A percentile compares a stretch with the other conserved stretches of the same genome.
These are phyloP conservation scores for Fusarium virguliforme DNA, from an alignment of 2,329 filamentous ascomycete genomes.

Conservation along the genomic window DNA sequence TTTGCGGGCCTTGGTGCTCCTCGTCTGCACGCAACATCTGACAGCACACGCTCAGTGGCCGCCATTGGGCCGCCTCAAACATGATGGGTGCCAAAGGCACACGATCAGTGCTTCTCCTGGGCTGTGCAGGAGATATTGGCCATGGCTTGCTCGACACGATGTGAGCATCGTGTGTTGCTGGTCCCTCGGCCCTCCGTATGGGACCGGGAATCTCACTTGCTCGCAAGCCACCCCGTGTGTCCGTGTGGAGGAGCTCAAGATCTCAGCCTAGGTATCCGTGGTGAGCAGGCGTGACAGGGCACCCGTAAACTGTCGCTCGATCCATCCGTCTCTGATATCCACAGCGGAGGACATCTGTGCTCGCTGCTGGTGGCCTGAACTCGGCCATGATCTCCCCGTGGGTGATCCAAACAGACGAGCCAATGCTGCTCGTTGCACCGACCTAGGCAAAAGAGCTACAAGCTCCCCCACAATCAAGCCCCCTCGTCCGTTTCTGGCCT, in stretches of 20 bases:
- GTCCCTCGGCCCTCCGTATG: neutral
- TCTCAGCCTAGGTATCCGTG: neutral
- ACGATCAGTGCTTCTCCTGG: conserved; percentile 26
- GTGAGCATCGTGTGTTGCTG: conserved; percentile 20
- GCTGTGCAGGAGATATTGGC: conserved; percentile 8
- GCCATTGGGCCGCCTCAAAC: conserved; percentile 38
- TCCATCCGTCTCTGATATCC: conserved; percentile 26
- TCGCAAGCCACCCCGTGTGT: conserved; percentile 17
- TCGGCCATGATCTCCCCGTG: conserved; percentile 26
- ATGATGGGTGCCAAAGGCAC: conserved; percentile 23
- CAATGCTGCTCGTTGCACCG: conserved; percentile 32
- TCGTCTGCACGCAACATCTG: conserved; percentile 26
- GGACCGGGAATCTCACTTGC: neutral
- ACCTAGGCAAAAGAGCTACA: conserved; percentile 25
- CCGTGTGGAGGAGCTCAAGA: conserved; percentile 22
- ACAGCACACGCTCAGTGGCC: conserved; percentile 24
- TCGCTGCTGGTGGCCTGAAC: neutral
- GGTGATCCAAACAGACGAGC: conserved; percentile 29
- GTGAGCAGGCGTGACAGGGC: neutral
- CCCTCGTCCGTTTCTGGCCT: conserved; percentile 24
- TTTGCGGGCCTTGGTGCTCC: conserved; percentile 43
- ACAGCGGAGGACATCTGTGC: conserved; percentile 27
- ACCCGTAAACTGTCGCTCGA: conserved; percentile 12
- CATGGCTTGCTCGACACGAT: conserved; percentile 19
- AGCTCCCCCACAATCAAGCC: conserved; percentile 34